Evolutionary conservation across 768 basidiomycete genomes (phyloP).

Genomic region (Termitomyces eurrhizus): DNA sequence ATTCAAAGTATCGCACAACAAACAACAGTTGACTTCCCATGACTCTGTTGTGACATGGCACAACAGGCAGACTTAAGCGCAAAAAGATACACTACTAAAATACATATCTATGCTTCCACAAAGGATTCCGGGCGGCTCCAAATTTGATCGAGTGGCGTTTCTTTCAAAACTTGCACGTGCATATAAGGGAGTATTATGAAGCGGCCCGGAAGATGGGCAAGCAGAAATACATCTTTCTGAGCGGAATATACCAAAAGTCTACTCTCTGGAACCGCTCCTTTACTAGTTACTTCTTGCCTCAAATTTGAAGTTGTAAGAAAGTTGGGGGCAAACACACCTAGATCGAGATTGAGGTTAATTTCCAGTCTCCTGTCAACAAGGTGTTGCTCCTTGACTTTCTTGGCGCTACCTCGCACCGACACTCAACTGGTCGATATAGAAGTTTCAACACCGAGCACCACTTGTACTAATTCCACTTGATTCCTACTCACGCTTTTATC

Average conservation of each 20-base stretch:
- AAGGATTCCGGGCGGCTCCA: background rate
- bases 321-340: too few species aligned
- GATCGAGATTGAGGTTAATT: too few species aligned
- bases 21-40: background rate
- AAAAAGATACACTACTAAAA: background rate
- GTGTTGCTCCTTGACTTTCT: too few species aligned
- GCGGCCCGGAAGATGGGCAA: background rate
- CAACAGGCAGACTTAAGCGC: background rate
- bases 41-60: background rate
- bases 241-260: background rate
- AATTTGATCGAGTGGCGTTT: background rate
- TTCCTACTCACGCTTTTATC: background rate
- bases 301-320: background rate
- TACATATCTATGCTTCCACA: background rate
- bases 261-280: background rate
- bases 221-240: too few species aligned
- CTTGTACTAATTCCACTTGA: background rate
- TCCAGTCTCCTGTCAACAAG: too few species aligned
- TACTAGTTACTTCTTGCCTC: background rate
- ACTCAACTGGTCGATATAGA: background rate
- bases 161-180: background rate
- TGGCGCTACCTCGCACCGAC: background rate
- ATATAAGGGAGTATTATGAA: too few species aligned
- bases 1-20: background rate
- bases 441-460: background rate